phyloP scores from a whole-genome alignment of 371 early-diverging fungal genomes.

The Phascolomyces articulosus region DNA sequence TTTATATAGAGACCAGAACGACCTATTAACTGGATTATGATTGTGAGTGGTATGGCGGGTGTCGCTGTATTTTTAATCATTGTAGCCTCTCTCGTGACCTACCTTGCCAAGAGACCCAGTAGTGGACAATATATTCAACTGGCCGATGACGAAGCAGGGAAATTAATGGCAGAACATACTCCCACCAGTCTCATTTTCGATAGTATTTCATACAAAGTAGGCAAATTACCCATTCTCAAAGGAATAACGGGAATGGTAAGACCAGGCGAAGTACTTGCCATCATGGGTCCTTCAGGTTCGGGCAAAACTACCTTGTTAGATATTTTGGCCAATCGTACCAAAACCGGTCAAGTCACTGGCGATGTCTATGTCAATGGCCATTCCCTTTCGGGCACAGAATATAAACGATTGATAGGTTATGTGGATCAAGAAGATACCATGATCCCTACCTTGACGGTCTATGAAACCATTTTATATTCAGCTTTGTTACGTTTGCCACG shows the following conservation, averaged over 20 bases:
- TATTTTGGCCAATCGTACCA: constrained; percentile 71
- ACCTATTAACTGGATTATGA: constrained; percentile 63
- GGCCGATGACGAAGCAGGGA: constrained; percentile 65
- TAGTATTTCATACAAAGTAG: constrained; percentile 64
- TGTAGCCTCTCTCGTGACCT: constrained; percentile 42
- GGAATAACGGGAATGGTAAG: constrained; percentile 71
- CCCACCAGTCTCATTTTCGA: constrained; percentile 73
- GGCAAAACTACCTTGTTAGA: constrained; percentile 78
- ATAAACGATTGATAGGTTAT: constrained; percentile 76
- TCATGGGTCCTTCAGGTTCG: constrained; percentile 82
- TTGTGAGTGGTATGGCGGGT: constrained; percentile 61
- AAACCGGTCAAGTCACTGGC: constrained; percentile 64
- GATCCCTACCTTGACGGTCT: constrained; percentile 81
- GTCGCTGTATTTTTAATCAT: constrained; percentile 61
- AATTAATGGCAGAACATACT: constrained; percentile 75
- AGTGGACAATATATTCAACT: constrained; percentile 38
- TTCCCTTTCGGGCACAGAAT: constrained; percentile 46
- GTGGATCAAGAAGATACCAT: constrained; percentile 90
- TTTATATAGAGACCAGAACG: constrained; percentile 44
- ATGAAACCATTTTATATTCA: constrained; percentile 81
- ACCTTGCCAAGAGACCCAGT: constrained; percentile 40
- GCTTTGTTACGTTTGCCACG: constrained; percentile 80
- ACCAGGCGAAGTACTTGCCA: constrained; percentile 84
- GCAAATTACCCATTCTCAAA: constrained; percentile 56
- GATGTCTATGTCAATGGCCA: constrained; percentile 71